Base-by-base conservation (phyloP, 805 yeast genomes). In the Yarrowia osloensis region DNA sequence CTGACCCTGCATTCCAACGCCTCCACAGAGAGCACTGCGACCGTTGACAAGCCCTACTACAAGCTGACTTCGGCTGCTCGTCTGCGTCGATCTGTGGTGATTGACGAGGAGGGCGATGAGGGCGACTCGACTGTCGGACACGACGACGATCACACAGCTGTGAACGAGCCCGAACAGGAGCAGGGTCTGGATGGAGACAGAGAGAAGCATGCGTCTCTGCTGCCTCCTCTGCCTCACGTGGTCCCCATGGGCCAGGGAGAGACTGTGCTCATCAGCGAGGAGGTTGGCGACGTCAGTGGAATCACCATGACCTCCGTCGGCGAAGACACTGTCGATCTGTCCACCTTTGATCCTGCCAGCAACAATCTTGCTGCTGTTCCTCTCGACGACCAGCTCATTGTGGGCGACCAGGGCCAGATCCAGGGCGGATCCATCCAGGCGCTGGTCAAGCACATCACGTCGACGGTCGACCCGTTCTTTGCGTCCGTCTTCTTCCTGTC, bases 401-500 rank as follows among this genome's bases (percentile, higher is more conserved):
- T 66, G 12, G 63, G 63, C 2, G 63, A 71, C n/a, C 69, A 69
- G 28, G 77, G 71, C 24, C 55, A 67, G 24, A 71, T 77, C 4
- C 72, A 76, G 4, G 80, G 77, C 5, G 80, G 78, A 8, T 70
- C 80, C 1, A 47, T 76, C n/a, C 70, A 70, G 24, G 76, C 74
- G 5, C 67, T 77, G 9, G 68, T 77, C 7, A 65, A 68, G n/a
- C 69, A 74, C 70, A 67, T 77, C 35, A 73, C 75, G 8, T 69
- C 65, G 5, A 67, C 67, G 9, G 70, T 91, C 1, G 89, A 86
- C 68, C 85, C 85, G 67, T 87, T 88, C 72, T 85, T 88, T 68
- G 81, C 85, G 2, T 85, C 95, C 0, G 85, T 95, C 0, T 90
- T 92, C 73, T 86, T 93, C 78, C 79, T 91, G 66, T 87, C 90